Evolutionary conservation across 202 grass and related monocot genomes (phyloP).

Genomic region (Carex arenaria): DNA sequence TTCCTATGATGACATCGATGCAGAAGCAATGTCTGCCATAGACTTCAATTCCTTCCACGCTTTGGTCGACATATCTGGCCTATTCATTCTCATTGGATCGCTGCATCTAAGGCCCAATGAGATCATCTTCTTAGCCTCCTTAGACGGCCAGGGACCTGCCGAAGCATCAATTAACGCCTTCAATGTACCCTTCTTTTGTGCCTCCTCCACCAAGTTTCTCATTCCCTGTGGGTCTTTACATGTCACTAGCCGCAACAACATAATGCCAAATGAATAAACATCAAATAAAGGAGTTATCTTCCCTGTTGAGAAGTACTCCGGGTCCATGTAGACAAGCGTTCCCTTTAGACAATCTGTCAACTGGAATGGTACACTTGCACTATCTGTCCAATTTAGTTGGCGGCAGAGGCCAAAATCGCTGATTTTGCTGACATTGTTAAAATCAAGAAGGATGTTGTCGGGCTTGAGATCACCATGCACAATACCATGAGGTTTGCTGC

Average conservation of each 20-base stretch:
- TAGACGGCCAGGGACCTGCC: too few relatives aligned
- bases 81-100: too few relatives aligned
- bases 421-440: slow-evolving; percentile 27
- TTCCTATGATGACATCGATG: neutral
- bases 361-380: slow-evolving; percentile 9
- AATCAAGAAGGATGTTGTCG: slow-evolving; percentile 49
- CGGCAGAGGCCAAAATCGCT: neutral
- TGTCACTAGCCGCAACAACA: too few relatives aligned
- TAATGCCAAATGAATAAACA: too few relatives aligned
- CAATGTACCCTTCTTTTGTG: too few relatives aligned
- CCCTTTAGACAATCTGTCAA: neutral
- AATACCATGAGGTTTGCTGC: slow-evolving; percentile 33
- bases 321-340: neutral
- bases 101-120: too few relatives aligned
- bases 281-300: neutral
- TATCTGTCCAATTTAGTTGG: slow-evolving; percentile 33
- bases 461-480: slow-evolving; percentile 64
- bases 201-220: neutral
- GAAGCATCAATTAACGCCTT: too few relatives aligned
- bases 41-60: too few relatives aligned
- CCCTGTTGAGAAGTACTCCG: neutral
- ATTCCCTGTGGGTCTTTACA: too few relatives aligned
- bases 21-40: neutral
- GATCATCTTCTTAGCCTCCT: too few relatives aligned
- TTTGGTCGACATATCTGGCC: too few relatives aligned